phyloP scores from a whole-genome alignment of 2,329 filamentous ascomycete species.

The Neofusicoccum parvum region DNA sequence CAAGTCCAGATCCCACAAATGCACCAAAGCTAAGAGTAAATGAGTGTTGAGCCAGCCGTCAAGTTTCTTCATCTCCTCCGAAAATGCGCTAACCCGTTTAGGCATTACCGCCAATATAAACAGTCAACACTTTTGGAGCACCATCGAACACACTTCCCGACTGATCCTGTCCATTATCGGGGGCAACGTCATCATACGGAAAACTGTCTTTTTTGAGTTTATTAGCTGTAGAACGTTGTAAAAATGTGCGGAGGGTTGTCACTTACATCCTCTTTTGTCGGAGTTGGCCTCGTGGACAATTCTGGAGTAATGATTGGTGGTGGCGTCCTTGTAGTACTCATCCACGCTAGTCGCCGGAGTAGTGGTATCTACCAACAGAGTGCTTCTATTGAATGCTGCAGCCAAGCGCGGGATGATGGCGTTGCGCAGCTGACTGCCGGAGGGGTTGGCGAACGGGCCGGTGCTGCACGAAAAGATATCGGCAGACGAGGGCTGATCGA shows the following conservation, averaged over 20 bases:
- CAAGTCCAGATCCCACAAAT: background rate
- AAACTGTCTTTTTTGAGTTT: accelerated
- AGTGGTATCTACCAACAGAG: slow-evolving; percentile 55
- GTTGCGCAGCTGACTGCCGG: slow-evolving; percentile 42
- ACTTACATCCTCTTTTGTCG: slow-evolving; percentile 56
- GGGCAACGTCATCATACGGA: slow-evolving; percentile 66
- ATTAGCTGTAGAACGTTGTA: slow-evolving; percentile 32
- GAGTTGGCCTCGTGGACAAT: slow-evolving; percentile 63
- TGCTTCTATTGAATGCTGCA: slow-evolving; percentile 75
- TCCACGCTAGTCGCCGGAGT: slow-evolving; percentile 40
- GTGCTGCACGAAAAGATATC: slow-evolving; percentile 67
- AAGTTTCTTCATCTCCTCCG: too few relatives aligned
- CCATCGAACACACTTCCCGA: slow-evolving; percentile 52
- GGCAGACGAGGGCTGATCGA: slow-evolving; percentile 28
- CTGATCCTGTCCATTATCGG: slow-evolving; percentile 58
- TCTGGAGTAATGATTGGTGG: slow-evolving; percentile 60
- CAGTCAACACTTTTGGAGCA: slow-evolving; percentile 49
- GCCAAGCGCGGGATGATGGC: slow-evolving; percentile 73
- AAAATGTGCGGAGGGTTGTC: too few relatives aligned
- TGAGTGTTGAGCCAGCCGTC: background rate
- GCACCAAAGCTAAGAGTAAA: background rate
- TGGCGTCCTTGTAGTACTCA: slow-evolving; percentile 38
- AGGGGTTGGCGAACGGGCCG: slow-evolving; percentile 59
- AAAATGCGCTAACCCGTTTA: too few relatives aligned
- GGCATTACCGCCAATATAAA: slow-evolving; percentile 49